Conservation (phyloP, 768 basidiomycete species). For the Tulasnella calospora region DNA sequence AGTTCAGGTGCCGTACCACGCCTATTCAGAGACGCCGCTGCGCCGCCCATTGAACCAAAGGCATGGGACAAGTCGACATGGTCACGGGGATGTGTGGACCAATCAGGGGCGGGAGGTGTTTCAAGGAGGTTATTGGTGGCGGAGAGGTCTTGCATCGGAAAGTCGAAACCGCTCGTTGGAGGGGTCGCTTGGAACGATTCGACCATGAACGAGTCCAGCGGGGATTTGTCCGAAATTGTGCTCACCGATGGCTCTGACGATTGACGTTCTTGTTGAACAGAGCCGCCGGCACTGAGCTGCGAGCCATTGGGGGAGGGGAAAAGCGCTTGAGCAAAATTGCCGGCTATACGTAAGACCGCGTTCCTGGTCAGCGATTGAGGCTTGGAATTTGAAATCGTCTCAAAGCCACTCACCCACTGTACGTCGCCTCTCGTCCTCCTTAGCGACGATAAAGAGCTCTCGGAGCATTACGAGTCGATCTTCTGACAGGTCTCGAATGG, state of each 20-base stretch:
- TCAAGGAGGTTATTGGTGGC: background rate
- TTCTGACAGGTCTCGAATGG: constrained; percentile 33
- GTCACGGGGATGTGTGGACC: constrained; percentile 2
- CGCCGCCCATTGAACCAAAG: background rate
- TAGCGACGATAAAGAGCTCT: constrained; percentile 37
- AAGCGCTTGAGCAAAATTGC: background rate
- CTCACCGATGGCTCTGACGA: background rate
- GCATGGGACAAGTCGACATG: background rate
- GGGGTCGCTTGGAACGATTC: background rate
- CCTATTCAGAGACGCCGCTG: background rate
- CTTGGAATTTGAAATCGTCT: background rate
- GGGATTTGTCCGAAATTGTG: background rate
- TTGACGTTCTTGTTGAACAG: background rate
- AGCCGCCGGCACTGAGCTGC: background rate
- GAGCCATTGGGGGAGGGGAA: constrained; percentile 1
- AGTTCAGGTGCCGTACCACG: background rate
- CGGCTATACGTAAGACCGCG: background rate
- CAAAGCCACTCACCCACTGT: background rate
- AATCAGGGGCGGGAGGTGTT: background rate
- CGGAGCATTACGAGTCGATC: constrained; percentile 34
- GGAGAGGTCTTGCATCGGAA: background rate
- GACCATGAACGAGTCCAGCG: background rate
- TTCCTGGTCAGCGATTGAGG: background rate
- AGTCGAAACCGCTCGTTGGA: background rate
- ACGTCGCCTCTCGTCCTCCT: constrained; percentile 35